Base-by-base conservation (phyloP, 2,329 filamentous ascomycete genomes). In the Ilyonectria robusta region DNA sequence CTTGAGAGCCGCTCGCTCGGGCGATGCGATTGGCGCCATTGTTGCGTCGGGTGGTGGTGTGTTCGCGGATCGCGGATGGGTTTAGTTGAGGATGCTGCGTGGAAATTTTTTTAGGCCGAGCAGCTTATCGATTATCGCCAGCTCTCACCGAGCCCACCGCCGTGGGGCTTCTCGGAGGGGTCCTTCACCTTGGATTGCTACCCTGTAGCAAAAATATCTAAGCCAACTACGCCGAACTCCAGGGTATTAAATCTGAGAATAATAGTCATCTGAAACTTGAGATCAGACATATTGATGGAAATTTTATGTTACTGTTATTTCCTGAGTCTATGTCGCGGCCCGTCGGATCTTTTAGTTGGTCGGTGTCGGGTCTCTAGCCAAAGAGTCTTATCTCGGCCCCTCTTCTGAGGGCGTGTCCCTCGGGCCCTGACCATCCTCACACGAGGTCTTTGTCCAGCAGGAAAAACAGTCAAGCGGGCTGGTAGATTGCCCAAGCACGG, bases 11-110 rank as follows among this genome's bases (percentile, higher is more conserved):
- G 68, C 73, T 56, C 76, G 72, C 60, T 78, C 78, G 17, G 78
- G 70, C 46, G 78, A 75, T 13, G 72, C 74, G 53, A 76, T 78
- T 73, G 79, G 71, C 66, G 81, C 75, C 80, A 81, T 81, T 65
- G 59, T 73, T 71, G 62, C 61, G 65, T 67, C 44, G 54, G 53
- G 65, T 67, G 50, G 62, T 68, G 65, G 59, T 68, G 65, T 54
- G 50, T 31, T 53, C 50, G 29, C 50, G 29, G 48, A 35, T 51
- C 29, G 55, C 47, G 50, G 42, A 40, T 63, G 35, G 59, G 58
- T 66, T 57, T 62, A 33, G 58, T 66, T 56, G 59, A 65, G 67
- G 61, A 74, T 54, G 56, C 58, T 51, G 44, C 33, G 47, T 47
- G 48, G 67, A 72, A 76, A 70, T 73, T 70, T 71, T 74, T 73